Evolutionary conservation across 164 flowering plant species (phyloP), one percentile per base, ranked within the genome.

Genomic region (Hamamelis virginiana): DNA sequence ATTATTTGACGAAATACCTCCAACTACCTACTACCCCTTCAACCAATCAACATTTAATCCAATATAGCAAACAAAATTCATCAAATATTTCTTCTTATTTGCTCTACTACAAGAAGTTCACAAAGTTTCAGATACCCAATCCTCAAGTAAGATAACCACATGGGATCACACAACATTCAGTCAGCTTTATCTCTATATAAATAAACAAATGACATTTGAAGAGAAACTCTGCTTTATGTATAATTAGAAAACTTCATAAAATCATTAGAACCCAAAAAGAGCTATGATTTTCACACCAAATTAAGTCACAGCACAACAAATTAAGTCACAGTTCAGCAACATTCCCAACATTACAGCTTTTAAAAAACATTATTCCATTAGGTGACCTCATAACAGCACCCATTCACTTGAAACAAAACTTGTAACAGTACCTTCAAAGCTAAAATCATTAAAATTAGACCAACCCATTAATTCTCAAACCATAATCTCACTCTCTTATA

Each of bases 371-470:
- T 2, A 33, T 33, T 33, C 41, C 41, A 33, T 33, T 33, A 33
- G 41, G 41, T 33, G 6, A 33, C 41, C 41, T 33, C 41, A 33
- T 33, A 33, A 6, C 6, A 33, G 6, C 41, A 6, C 41, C 41
- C 41, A 2, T 33, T 33, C 41, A 33, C 41, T 33, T 33, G 41
- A 33, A 33, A 33, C 41, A 50, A 13, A 50, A 50, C 53, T 1
- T 6, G 52, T 0, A 66, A 19, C 60, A 52, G 9, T 4, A 41
- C 1, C 59, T 23, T 5, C 1, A 28, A 50, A 65, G 11, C 23
- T 12, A 13, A 33, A 66, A 3, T 55, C 50, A 53, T 19, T 50
- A 55, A 21, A 66, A 66, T 55, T 66, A 33, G 53, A 53, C 69
- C 3, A 13, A 58, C 70, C 70, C 70, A 45, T 11, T 18, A 57